Base-by-base conservation (phyloP, 2,329 filamentous ascomycete genomes). In the Phoma sp. region DNA sequence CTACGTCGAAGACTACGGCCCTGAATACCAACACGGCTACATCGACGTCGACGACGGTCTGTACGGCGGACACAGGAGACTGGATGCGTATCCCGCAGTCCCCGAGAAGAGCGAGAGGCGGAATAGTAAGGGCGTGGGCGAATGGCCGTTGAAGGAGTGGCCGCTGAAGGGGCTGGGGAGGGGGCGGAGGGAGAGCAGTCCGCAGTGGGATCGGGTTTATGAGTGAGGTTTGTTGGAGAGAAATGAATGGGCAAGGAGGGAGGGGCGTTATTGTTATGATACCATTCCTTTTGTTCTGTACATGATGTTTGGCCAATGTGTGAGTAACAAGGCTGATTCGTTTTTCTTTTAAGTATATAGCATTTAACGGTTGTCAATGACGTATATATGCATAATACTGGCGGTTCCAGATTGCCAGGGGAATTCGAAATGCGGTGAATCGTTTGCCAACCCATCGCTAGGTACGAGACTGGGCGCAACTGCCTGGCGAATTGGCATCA, bases 201-300 rank as follows among this genome's bases (percentile, higher is more conserved):
- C 69, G 28, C 54, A 70, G 39, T 73, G 68, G 67, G 71, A 73
- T 52, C 61, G 67, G 1, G 65, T 74, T 20, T 73, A 72, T 37
- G 68, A 69, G 33, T 14, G 37, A n/a, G n/a, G n/a, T n/a, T n/a
- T n/a, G n/a, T n/a, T n/a, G n/a, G n/a, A n/a, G n/a, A n/a, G n/a
- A n/a, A n/a, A n/a, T n/a, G n/a, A n/a, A n/a, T n/a, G n/a, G n/a
- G n/a, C n/a, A n/a, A n/a, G n/a, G n/a, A n/a, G n/a, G n/a, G n/a
- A n/a, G n/a, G n/a, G n/a, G n/a, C n/a, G n/a, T 17, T 36, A 18
- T 47, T 33, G 20, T 47, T 33, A 12, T 25, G 45, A 47, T 47
- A 47, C 45, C 45, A 47, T 47, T 39, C 36, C 33, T 6, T 26
- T 33, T 14, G 6, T 20, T 29, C n/a, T n/a, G 18, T 33, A 25